These are phyloP conservation scores for Acrocalymma vagum DNA, from an alignment of 2,329 filamentous ascomycete genomes.

Conservation along the genomic window DNA sequence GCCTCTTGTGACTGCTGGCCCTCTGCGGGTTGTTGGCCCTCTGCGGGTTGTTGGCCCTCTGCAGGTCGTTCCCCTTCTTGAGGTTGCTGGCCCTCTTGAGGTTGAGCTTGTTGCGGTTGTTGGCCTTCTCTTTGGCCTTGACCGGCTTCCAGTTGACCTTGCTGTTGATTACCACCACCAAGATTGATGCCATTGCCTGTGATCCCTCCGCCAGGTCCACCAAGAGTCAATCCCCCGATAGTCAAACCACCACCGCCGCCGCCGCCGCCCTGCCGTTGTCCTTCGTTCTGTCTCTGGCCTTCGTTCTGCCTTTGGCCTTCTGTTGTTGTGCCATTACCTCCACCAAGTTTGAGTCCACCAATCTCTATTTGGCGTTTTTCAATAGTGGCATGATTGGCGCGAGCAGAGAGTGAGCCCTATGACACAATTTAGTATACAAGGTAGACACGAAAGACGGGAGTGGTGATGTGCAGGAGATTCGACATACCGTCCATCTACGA, in stretches of 20 bases:
- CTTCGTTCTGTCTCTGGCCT: conserved; percentile 4
- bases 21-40: conserved; percentile 8
- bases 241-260: conserved; percentile 25
- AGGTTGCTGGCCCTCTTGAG: neutral
- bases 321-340: conserved; percentile 5
- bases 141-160: conserved; percentile 13
- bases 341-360: conserved; percentile 21
- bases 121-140: neutral
- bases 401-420: conserved; percentile 22
- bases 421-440: neutral
- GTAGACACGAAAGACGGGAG: conserved; percentile 3
- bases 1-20: conserved; percentile 5
- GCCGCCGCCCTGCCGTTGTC: conserved; percentile 13
- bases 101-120: conserved; percentile 1
- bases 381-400: conserved; percentile 20
- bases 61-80: neutral
- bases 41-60: conserved; percentile 6
- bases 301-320: neutral
- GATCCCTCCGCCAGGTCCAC: conserved; percentile 38
- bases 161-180: conserved; percentile 19
- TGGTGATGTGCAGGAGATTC: neutral
- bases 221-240: conserved; percentile 41
- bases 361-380: conserved; percentile 26
- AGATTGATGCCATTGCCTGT: conserved; percentile 30
- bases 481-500: conserved; percentile 32